Conservation (phyloP, 1,139 yeast genomes). For the Scheffersomyces illinoinensis region DNA sequence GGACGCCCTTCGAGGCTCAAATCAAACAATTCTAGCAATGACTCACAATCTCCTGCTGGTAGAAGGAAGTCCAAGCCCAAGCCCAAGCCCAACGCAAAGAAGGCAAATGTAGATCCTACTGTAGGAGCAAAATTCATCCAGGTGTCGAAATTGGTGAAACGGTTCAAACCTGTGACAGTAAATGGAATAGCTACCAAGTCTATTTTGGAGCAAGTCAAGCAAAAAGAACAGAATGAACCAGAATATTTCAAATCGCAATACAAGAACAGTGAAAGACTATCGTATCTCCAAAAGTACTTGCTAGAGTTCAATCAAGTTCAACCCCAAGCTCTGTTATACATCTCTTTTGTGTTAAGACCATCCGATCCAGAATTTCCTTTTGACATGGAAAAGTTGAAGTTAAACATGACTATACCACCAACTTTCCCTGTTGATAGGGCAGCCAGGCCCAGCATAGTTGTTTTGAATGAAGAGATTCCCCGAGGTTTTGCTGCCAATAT, state of each 20-base stretch:
- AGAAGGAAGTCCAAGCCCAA: background rate
- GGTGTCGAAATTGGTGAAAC: conserved; percentile 26
- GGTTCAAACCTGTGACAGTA: conserved; percentile 31
- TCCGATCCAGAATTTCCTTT: conserved; percentile 78
- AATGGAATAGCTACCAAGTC: conserved; percentile 29
- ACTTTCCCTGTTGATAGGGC: conserved; percentile 48
- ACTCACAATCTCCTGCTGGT: background rate
- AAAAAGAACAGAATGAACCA: conserved; percentile 6
- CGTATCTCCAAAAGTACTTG: conserved; percentile 13
- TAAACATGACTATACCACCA: conserved; percentile 56
- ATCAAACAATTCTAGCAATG: background rate
- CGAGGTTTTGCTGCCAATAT: conserved; percentile 67
- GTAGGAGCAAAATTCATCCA: conserved; percentile 13
- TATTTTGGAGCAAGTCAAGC: conserved; percentile 13
- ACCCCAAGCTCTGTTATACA: conserved; percentile 22
- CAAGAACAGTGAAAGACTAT: conserved; percentile 11
- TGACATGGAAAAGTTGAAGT: conserved; percentile 51
- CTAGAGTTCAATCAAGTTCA: conserved; percentile 13
- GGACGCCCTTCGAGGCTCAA: background rate
- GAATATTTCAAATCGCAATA: conserved; percentile 6
- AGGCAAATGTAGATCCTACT: conserved; percentile 2
- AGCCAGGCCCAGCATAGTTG: conserved; percentile 44
- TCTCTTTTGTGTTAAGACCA: conserved; percentile 47
- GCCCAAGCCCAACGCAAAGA: background rate
- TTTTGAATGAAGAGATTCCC: conserved; percentile 70